Evolutionary conservation across 164 flowering plant species (phyloP).

Genomic region (Sedum album): DNA sequence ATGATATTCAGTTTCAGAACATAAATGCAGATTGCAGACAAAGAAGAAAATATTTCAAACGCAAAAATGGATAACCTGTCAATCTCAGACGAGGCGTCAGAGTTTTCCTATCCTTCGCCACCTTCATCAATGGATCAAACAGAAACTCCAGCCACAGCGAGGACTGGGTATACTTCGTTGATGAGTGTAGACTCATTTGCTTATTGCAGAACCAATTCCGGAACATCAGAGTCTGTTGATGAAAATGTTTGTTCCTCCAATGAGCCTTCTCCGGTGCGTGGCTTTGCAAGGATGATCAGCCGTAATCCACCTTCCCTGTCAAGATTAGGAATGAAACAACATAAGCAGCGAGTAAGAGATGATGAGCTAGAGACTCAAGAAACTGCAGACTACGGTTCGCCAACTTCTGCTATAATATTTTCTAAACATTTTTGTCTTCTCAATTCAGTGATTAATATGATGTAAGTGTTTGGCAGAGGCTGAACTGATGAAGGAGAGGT

Average conservation of each 20-base stretch:
- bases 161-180: slow-evolving; percentile 31
- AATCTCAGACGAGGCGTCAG: too few species aligned
- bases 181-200: slow-evolving; percentile 45
- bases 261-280: slow-evolving; percentile 43
- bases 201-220: slow-evolving; percentile 62
- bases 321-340: slow-evolving; percentile 45
- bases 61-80: slow-evolving; percentile 47
- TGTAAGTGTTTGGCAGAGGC: slow-evolving; percentile 27
- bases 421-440: background rate
- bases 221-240: slow-evolving; percentile 51
- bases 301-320: slow-evolving; percentile 26
- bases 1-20: too few species aligned
- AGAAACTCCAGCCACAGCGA: slow-evolving; percentile 38
- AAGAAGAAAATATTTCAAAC: too few species aligned
- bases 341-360: slow-evolving; percentile 15
- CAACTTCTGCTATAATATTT: background rate
- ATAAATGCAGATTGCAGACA: too few species aligned
- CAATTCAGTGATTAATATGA: too few species aligned
- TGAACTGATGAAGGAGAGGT: slow-evolving; percentile 84
- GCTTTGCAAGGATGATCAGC: slow-evolving; percentile 31
- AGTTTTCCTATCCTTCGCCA: slow-evolving; percentile 48
- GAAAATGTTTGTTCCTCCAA: slow-evolving; percentile 26
- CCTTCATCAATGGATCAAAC: slow-evolving; percentile 38
- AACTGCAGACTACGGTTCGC: slow-evolving; percentile 40
- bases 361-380: slow-evolving; percentile 28